Evolutionary conservation across 2,329 filamentous ascomycete species (phyloP).

Genomic region (Cladosporium austrohemisphaericum): DNA sequence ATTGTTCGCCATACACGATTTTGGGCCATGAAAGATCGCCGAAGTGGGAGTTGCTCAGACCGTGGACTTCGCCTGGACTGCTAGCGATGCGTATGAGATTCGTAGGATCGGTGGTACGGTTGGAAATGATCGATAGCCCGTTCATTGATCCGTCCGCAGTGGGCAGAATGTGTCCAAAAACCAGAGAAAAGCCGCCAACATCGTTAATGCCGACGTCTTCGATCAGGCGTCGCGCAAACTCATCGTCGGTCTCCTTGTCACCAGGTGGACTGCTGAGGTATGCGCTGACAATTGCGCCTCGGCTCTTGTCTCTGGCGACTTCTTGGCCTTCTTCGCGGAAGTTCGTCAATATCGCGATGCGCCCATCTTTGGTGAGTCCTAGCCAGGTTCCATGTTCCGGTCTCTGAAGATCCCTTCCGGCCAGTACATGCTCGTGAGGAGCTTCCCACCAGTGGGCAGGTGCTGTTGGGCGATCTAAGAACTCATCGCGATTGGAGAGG

Average conservation of each 20-base stretch:
- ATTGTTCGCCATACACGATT: constrained; percentile 54
- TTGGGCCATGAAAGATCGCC: constrained; percentile 60
- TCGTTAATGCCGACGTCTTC: constrained; percentile 52
- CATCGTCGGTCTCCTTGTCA: constrained; percentile 41
- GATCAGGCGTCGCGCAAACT: constrained; percentile 54
- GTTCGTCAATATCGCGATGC: constrained; percentile 61
- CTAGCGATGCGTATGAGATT: constrained; percentile 51
- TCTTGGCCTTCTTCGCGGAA: constrained; percentile 52
- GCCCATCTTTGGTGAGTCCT: constrained; percentile 58
- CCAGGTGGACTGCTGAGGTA: constrained; percentile 50
- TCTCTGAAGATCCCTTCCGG: constrained; percentile 59
- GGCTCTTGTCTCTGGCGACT: constrained; percentile 46
- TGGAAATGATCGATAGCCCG: constrained; percentile 59
- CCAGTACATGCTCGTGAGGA: constrained; percentile 54
- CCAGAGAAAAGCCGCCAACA: constrained; percentile 61
- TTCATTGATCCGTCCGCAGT: constrained; percentile 12
- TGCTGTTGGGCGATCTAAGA: constrained; percentile 58
- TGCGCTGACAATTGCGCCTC: constrained; percentile 58
- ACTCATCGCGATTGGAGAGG: constrained; percentile 56
- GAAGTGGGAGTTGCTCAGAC: constrained; percentile 59
- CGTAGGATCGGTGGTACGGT: constrained; percentile 53
- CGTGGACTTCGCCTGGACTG: constrained; percentile 50
- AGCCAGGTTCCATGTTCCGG: constrained; percentile 61
- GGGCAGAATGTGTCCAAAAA: constrained; percentile 45
- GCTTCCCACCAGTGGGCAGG: constrained; percentile 57